Evolutionary conservation across 352 stramenopile genomes (phyloP).

Genomic region (Phytophthora pseudosyringae): DNA sequence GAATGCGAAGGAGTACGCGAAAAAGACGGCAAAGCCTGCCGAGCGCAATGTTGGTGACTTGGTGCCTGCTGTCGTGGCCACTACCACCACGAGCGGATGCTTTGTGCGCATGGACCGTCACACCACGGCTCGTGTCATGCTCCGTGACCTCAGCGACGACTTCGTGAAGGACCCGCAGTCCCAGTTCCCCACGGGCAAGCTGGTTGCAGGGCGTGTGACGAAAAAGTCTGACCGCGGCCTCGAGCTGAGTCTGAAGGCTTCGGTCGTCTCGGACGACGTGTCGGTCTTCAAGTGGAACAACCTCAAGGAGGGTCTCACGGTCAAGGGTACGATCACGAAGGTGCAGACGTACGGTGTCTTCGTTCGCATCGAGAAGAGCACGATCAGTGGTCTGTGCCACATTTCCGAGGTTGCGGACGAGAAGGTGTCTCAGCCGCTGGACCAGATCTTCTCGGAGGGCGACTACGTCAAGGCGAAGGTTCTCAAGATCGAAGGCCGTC

Average conservation of each 20-base stretch:
- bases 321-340: conserved; percentile 96
- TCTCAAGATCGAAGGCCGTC: conserved; percentile 92
- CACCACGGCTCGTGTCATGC: conserved; percentile 90
- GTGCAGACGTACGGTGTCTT: conserved; percentile 97
- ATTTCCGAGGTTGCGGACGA: conserved; percentile 96
- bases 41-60: conserved; percentile 80
- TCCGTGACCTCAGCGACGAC: conserved; percentile 96
- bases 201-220: conserved; percentile 95
- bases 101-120: conserved; percentile 93
- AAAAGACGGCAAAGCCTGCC: conserved; percentile 37
- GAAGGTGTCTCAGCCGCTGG: conserved; percentile 92
- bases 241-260: conserved; percentile 95
- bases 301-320: conserved; percentile 89
- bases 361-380: conserved; percentile 95
- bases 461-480: conserved; percentile 98
- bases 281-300: conserved; percentile 89
- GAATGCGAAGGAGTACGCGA: conserved; percentile 61
- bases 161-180: conserved; percentile 93
- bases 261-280: conserved; percentile 90
- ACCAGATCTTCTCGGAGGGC: conserved; percentile 93
- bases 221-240: conserved; percentile 82
- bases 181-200: conserved; percentile 92
- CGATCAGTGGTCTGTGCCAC: conserved; percentile 95
- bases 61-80: conserved; percentile 91
- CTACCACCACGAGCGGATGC: conserved; percentile 93